These are phyloP conservation scores for Citropsis articulata DNA, from an alignment of 345 rosid species.

Conservation along the genomic window DNA sequence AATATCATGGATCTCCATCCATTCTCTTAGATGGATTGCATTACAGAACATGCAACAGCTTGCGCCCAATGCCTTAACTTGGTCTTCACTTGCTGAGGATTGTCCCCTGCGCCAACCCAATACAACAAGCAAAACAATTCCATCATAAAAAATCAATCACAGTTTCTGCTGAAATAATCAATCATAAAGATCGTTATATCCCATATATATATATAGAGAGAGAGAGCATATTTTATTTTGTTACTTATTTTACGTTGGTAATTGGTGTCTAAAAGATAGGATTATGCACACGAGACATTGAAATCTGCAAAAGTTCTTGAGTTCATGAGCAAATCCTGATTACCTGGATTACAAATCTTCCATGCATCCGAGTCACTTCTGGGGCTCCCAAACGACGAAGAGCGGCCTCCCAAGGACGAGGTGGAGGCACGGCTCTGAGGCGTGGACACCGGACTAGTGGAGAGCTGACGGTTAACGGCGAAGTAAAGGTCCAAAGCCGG, in stretches of 20 bases:
- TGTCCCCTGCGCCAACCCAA: constrained; percentile 48
- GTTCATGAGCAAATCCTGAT: neutral
- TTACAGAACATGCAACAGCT: constrained; percentile 89
- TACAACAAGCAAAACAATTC: neutral
- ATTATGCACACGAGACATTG: too few relatives aligned
- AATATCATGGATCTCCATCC: neutral
- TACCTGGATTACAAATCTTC: constrained; percentile 84
- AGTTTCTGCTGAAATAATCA: too few relatives aligned
- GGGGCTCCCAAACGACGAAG: constrained; percentile 71
- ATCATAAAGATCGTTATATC: too few relatives aligned
- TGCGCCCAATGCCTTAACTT: constrained; percentile 96
- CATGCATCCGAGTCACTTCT: constrained; percentile 55
- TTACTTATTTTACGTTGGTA: neutral
- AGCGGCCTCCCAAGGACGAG: constrained; percentile 42
- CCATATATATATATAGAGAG: too few relatives aligned
- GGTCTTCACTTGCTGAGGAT: constrained; percentile 72
- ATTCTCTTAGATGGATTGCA: constrained; percentile 25
- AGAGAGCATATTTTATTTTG: too few relatives aligned
- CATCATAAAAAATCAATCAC: neutral
- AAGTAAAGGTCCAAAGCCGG: constrained; percentile 91
- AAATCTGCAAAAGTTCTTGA: too few relatives aligned
- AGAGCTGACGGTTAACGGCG: constrained; percentile 79
- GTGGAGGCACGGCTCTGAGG: constrained; percentile 47
- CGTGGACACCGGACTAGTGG: constrained; percentile 69
- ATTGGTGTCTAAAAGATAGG: neutral